Evolutionary conservation across 2,329 filamentous ascomycete genomes (phyloP).

Genomic region (Exophiala sp.): DNA sequence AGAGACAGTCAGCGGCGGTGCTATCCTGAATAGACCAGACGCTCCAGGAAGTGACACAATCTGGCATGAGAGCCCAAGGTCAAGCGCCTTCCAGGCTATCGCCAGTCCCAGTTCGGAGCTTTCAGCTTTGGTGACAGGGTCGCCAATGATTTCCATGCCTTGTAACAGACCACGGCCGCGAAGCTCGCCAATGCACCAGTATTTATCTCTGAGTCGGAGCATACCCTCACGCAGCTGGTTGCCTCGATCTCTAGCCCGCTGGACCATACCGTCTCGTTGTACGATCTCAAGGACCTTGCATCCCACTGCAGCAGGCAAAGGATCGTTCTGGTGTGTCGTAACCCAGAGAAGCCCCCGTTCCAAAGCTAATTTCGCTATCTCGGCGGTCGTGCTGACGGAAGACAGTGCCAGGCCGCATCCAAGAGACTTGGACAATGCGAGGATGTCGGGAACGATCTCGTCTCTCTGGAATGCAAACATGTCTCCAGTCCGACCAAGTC

Average conservation of each 20-base stretch:
- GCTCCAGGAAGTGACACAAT: constrained; percentile 55
- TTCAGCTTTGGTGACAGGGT: constrained; percentile 45
- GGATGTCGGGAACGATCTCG: constrained; percentile 80
- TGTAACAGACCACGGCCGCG: constrained; percentile 57
- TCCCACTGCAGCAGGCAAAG: constrained; percentile 57
- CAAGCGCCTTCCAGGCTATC: constrained; percentile 47
- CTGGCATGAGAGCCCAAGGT: constrained; percentile 43
- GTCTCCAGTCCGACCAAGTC: constrained; percentile 82
- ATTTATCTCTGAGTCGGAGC: constrained; percentile 43
- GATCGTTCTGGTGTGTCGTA: constrained; percentile 61
- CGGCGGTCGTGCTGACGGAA: constrained; percentile 53
- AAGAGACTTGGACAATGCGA: constrained; percentile 60
- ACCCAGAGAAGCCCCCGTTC: constrained; percentile 55
- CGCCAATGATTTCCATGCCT: constrained; percentile 55
- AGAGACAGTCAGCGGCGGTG: constrained; percentile 45
- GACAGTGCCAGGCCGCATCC: constrained; percentile 43
- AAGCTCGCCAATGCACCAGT: constrained; percentile 59
- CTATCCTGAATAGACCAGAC: constrained; percentile 56
- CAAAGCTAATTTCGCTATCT: constrained; percentile 48
- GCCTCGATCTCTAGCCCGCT: constrained; percentile 44
- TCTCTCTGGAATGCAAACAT: constrained; percentile 97
- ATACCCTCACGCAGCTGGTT: constrained; percentile 47
- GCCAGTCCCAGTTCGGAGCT: constrained; percentile 46
- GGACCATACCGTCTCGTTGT: constrained; percentile 53
- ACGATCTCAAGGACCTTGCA: constrained; percentile 61